Percentiles rank a stretch among this genome's conserved stretches.
Conservation (phyloP, 2,329 filamentous ascomycete species). For the Aspergillus uvarum region DNA sequence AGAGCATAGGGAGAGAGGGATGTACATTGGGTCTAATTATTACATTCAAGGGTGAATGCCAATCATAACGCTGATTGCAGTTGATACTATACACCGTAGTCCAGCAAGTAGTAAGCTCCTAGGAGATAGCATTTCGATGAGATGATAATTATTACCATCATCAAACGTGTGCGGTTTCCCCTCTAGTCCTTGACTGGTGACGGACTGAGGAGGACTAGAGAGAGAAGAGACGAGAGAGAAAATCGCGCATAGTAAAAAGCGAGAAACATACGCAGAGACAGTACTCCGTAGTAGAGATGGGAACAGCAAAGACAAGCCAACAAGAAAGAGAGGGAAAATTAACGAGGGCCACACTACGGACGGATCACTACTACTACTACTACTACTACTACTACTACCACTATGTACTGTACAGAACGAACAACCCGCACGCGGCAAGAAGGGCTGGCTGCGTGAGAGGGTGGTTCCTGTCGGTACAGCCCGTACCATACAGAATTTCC, state of each 20-base stretch:
- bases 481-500: not conserved
- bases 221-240: constrained; percentile 9
- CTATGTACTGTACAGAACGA: not conserved
- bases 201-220: constrained; percentile 14
- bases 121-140: not conserved
- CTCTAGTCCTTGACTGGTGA: constrained; percentile 7
- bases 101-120: not conserved
- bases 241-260: constrained; percentile 29
- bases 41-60: not conserved
- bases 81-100: not conserved
- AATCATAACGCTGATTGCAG: not conserved
- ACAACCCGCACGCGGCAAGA: constrained; percentile 24
- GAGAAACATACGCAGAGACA: not conserved
- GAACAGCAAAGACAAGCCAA: not conserved
- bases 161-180: not conserved
- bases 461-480: not conserved
- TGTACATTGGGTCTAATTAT: not conserved
- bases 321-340: constrained; percentile 21
- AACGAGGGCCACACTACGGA: constrained; percentile 13
- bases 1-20: not conserved
- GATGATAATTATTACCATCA: constrained; percentile 9
- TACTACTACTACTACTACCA: too few species aligned
- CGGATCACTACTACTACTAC: too few species aligned
- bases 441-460: constrained; percentile 7
- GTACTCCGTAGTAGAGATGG: not conserved